Base-by-base conservation (phyloP, 805 yeast species). In the Saccharomycopsis sp. region DNA sequence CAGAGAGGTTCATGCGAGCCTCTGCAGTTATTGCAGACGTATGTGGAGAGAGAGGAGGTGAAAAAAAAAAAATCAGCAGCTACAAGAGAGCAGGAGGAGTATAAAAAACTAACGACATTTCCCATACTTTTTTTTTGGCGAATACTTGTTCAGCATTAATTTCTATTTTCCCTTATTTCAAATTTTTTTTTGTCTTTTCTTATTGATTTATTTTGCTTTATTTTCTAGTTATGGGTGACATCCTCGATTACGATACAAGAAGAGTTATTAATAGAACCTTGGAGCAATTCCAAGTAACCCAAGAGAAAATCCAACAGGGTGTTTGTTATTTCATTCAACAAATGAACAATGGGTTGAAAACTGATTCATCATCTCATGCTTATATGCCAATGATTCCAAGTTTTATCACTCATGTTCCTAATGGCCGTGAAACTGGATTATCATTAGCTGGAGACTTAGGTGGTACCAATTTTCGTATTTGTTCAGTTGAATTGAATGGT, bases 391-490 rank as follows among this genome's bases (percentile, higher is more conserved):
- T 90, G 98, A 86, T 93, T 55, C 97, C 97, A 29, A 77, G 96
- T 1, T 90, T 64, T 59, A 95, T 90, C 27, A 85, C 96, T 6
- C 71, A 75, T 8, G 74, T 86, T 45, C 98, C 98, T 19, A 74
- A 72, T 35, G 98, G 98, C 36, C 70, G 74, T 39, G 98, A 90
- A 61, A 70, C 68, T 44, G 97, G 97, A 37, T 69, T 85, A 32
- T 77, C 73, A 51, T 67, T 90, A 49, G 97, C 97, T 44, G 95
- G 93, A 3, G 97, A 90, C 59, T 71, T 90, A 43, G 98, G 98
- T 51, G 97, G 97, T 41, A 89, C 97, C 47, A 89, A 93, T 62
- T 87, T 90, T 66, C 74, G 98, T 57, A 96, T 93, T 21, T 88
- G 97, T 60, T 87, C 96, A 1, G 89, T 90, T 24, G 61, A 71